phyloP scores from a whole-genome alignment of 2,329 filamentous ascomycete genomes.

The Arthrobotrys megalospora region DNA sequence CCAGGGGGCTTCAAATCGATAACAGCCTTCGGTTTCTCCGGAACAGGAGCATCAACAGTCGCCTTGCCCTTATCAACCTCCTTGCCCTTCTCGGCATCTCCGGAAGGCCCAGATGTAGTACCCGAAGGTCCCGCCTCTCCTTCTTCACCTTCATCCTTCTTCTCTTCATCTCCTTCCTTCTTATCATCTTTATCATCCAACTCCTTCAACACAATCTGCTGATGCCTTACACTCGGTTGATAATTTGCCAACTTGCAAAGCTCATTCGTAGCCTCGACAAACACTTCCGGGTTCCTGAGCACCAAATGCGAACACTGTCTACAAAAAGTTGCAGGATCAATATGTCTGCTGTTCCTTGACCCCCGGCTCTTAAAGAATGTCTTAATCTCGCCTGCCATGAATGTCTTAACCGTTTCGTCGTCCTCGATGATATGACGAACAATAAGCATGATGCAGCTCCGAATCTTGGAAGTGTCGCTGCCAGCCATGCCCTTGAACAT shows the following conservation, averaged over 20 bases:
- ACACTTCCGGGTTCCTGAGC: constrained; percentile 85
- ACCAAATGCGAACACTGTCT: constrained; percentile 84
- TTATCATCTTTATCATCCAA: constrained; percentile 60
- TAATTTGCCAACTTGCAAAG: constrained; percentile 81
- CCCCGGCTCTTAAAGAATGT: constrained; percentile 75
- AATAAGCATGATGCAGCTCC: constrained; percentile 84
- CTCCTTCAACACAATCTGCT: constrained; percentile 64
- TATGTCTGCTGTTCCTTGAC: constrained; percentile 69
- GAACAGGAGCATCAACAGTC: constrained; percentile 70
- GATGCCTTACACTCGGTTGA: constrained; percentile 62
- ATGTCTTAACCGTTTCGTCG: constrained; percentile 87
- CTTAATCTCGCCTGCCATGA: constrained; percentile 91
- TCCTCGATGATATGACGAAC: constrained; percentile 95
- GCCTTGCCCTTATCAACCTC: constrained; percentile 68
- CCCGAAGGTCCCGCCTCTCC: constrained; percentile 64
- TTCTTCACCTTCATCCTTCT: constrained; percentile 65
- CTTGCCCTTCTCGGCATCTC: constrained; percentile 43
- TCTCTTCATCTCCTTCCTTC: constrained; percentile 63
- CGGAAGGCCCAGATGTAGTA: constrained; percentile 26
- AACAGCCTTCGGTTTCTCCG: constrained; percentile 76
- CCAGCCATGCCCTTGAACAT: constrained; percentile 95
- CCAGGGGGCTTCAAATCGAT: constrained; percentile 83
- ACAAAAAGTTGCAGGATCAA: constrained; percentile 81
- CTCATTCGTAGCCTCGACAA: constrained; percentile 89
- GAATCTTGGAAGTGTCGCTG: constrained; percentile 81